These are phyloP conservation scores for Dalbergia oliveri DNA, from an alignment of 306 rosid genomes.

Conservation along the genomic window DNA sequence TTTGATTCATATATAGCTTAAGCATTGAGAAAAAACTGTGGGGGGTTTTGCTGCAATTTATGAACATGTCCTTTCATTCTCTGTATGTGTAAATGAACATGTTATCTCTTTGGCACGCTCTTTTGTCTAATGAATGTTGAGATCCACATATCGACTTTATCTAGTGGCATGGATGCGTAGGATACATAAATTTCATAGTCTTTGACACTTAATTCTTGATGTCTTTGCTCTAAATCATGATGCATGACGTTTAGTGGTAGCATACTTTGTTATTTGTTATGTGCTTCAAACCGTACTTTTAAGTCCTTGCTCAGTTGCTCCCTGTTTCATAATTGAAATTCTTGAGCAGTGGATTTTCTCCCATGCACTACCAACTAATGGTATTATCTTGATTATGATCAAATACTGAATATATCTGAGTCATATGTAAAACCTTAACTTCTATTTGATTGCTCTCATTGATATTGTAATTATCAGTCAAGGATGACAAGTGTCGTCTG, in stretches of 20 bases:
- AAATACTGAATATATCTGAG: background rate
- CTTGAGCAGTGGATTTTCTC: slow-evolving; percentile 14
- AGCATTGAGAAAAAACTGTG: background rate
- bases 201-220: slow-evolving; percentile 15
- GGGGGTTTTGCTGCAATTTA: slow-evolving; percentile 3
- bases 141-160: slow-evolving; percentile 1
- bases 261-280: background rate
- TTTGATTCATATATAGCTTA: background rate
- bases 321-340: background rate
- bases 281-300: background rate
- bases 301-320: background rate
- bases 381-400: background rate
- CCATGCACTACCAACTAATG: background rate
- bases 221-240: background rate
- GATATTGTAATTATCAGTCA: background rate
- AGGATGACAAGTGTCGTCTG: slow-evolving; percentile 15
- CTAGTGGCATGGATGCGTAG: slow-evolving; percentile 21
- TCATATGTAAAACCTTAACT: slow-evolving; percentile 7
- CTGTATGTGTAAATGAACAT: background rate
- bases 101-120: background rate
- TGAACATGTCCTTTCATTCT: background rate
- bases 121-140: slow-evolving; percentile 22
- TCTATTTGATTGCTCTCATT: slow-evolving; percentile 29
- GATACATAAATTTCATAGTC: background rate
- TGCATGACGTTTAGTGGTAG: slow-evolving; percentile 9